Evolutionary conservation across 164 flowering plant genomes (phyloP).

Genomic region (Vitis cinerea): DNA sequence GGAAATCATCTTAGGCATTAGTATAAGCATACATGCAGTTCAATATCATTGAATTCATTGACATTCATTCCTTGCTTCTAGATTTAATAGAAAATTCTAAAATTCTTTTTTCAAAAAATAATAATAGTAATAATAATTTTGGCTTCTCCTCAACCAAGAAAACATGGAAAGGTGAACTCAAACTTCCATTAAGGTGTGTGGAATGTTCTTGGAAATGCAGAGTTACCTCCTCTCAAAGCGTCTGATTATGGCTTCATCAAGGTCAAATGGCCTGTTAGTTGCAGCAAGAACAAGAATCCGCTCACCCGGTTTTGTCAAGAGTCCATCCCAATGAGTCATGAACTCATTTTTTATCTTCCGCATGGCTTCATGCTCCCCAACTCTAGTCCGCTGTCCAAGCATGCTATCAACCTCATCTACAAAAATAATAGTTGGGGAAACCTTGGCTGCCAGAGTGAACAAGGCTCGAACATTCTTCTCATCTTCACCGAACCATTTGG

Average conservation of each 20-base stretch:
- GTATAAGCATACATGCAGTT: not conserved
- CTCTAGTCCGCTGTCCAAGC: slow-evolving; percentile 89
- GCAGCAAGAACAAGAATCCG: slow-evolving; percentile 93
- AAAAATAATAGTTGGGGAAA: slow-evolving; percentile 90
- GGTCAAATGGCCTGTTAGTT: slow-evolving; percentile 95
- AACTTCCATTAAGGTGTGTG: too few species aligned
- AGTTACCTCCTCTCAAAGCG: slow-evolving; percentile 90
- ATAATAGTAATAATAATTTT: too few species aligned
- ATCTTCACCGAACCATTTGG: slow-evolving; percentile 99
- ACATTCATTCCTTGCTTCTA: not conserved
- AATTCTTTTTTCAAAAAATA: too few species aligned
- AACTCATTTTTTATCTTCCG: slow-evolving; percentile 96
- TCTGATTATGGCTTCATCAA: slow-evolving; percentile 96
- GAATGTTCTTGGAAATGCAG: not conserved
- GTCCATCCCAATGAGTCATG: slow-evolving; percentile 99
- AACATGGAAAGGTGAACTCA: too few species aligned
- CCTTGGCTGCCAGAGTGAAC: slow-evolving; percentile 90
- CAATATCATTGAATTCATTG: not conserved
- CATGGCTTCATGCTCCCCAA: slow-evolving; percentile 97
- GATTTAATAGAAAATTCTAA: too few species aligned
- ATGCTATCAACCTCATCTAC: slow-evolving; percentile 98
- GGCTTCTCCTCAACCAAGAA: too few species aligned
- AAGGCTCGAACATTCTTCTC: slow-evolving; percentile 95
- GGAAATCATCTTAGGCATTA: slow-evolving; percentile 16
- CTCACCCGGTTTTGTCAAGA: slow-evolving; percentile 75